Evolutionary conservation across 2,329 filamentous ascomycete genomes (phyloP), one percentile per base, ranked within the genome.

Genomic region (Ophiostoma fasciatum): DNA sequence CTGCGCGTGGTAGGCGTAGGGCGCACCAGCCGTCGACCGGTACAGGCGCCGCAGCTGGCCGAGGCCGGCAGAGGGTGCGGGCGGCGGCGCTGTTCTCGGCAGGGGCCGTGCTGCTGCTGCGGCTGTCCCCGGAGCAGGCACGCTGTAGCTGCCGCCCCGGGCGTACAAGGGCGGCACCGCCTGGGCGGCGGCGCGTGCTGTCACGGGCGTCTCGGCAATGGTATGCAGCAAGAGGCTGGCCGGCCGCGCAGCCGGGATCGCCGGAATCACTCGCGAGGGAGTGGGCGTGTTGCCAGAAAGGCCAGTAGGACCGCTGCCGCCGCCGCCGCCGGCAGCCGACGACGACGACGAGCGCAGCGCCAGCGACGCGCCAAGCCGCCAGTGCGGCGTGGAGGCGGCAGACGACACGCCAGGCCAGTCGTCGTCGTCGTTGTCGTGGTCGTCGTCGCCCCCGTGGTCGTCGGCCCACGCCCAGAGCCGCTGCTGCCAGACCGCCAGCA

Each of bases 401-500:
- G n/a, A n/a, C n/a, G n/a, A n/a, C n/a, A n/a, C n/a, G n/a, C n/a
- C n/a, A n/a, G n/a, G n/a, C n/a, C n/a, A n/a, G n/a, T n/a, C 36
- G 13, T 22, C 30, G 7, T 25, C 28, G n/a, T 29, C 26, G 12
- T 31, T 20, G 34, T n/a, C 37, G 4, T 28, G 22, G 11, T 19
- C 21, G 15, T 26, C 35, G n/a, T 31, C 35, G 25, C 19, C 27
- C 28, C 5, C 22, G 22, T 10, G 9, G 22, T 23, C 20, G 20
- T 22, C 22, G 5, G 22, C 22, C 22, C 22, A 23, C 4, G 9
- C 22, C 5, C 9, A 8, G 9, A 42, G 32, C 25, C 35, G 35
- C 19, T 43, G 42, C 25, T 36, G 37, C 46, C 46, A 48, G 6
- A 26, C 26, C 6, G 25, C 38, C 14, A 49, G 19, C 11, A 43